These are phyloP conservation scores for Amaranthus palmeri DNA, from an alignment of 148 eudicot genomes.

Conservation along the genomic window DNA sequence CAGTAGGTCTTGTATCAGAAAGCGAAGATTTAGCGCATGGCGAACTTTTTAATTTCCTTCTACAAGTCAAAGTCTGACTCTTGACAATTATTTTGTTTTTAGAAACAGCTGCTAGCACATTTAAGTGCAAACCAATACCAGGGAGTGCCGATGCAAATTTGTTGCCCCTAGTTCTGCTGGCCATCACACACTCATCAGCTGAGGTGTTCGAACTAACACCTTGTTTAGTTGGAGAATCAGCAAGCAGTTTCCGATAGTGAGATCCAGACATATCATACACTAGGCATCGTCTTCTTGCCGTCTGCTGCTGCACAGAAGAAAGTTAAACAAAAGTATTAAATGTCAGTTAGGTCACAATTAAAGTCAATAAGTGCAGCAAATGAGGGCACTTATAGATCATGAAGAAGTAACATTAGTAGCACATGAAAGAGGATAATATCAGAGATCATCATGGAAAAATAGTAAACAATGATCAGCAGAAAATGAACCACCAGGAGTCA, in stretches of 20 bases:
- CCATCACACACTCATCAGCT: constrained; percentile 19
- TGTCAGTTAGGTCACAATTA: background rate
- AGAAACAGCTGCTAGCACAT: constrained; percentile 35
- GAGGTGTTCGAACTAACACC: constrained; percentile 15
- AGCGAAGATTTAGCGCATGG: constrained; percentile 21
- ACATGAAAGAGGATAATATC: no score
- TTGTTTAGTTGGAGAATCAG: constrained; percentile 26
- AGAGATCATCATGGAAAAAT: no score
- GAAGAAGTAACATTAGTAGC: no score
- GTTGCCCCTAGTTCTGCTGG: constrained; percentile 21
- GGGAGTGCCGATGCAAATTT: constrained; percentile 31
- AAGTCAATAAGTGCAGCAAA: background rate
- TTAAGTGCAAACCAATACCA: constrained; percentile 50
- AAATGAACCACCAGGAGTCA: no score
- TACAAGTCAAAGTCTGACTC: constrained; percentile 28
- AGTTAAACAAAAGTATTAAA: constrained; percentile 3
- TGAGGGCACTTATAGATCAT: no score
- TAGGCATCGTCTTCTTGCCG: constrained; percentile 38
- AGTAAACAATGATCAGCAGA: no score
- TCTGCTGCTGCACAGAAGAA: constrained; percentile 27
- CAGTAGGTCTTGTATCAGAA: constrained; percentile 16
- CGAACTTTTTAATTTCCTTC: constrained; percentile 30
- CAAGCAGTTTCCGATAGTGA: constrained; percentile 28
- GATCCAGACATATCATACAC: constrained; percentile 42
- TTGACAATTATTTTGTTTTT: constrained; percentile 32